These are phyloP conservation scores for Curvularia eragrostidis DNA, from an alignment of 2,329 filamentous ascomycete genomes.

Conservation along the genomic window DNA sequence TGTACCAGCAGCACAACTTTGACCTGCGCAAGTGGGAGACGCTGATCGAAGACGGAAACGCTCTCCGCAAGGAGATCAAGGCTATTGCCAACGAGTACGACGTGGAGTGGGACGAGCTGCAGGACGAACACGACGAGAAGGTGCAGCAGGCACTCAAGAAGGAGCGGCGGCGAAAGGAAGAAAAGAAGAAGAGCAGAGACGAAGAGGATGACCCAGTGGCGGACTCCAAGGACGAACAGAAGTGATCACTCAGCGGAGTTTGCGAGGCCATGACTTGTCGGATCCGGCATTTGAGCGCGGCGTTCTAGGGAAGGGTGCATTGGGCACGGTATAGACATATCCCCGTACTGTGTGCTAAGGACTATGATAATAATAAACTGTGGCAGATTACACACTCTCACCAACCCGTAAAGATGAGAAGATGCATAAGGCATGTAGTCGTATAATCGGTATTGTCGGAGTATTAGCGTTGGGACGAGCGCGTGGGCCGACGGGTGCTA, in stretches of 20 bases:
- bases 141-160: slow-evolving; percentile 62
- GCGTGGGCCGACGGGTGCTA: slow-evolving; percentile 5
- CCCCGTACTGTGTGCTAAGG: not conserved
- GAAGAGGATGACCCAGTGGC: slow-evolving; percentile 34
- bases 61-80: slow-evolving; percentile 78
- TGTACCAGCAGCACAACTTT: slow-evolving; percentile 79
- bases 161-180: slow-evolving; percentile 51
- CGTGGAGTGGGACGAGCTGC: slow-evolving; percentile 83
- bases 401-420: not conserved
- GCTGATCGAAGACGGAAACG: slow-evolving; percentile 80
- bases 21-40: slow-evolving; percentile 78
- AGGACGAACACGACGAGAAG: slow-evolving; percentile 71
- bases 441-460: not conserved
- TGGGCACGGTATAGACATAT: not conserved
- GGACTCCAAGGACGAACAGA: slow-evolving; percentile 3
- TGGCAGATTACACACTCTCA: not conserved
- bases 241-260: slow-evolving; percentile 4
- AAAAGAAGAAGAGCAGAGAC: slow-evolving; percentile 48
- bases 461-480: slow-evolving; percentile 1
- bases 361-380: not conserved
- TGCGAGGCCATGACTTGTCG: not conserved
- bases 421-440: slow-evolving; percentile 5
- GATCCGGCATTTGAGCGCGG: slow-evolving; percentile 14
- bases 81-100: slow-evolving; percentile 85
- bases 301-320: slow-evolving; percentile 9